Evolutionary conservation across 371 early-diverging fungal species (phyloP).

Genomic region (Mucor racemosus): DNA sequence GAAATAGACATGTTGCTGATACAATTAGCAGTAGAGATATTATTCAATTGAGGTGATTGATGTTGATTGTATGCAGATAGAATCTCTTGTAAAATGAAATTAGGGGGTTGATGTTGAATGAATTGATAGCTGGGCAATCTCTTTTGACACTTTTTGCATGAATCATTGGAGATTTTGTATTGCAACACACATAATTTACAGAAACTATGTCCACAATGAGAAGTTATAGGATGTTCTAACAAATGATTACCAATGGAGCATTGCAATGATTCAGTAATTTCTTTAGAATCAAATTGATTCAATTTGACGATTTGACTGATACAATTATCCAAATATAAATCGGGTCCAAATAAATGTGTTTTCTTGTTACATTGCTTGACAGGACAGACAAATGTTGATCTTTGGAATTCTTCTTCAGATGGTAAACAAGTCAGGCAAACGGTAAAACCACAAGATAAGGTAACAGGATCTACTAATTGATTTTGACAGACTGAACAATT

Average conservation of each 20-base stretch:
- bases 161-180: constrained; percentile 21
- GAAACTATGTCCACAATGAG: constrained; percentile 74
- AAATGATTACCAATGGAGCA: constrained; percentile 64
- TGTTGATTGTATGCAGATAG: background rate
- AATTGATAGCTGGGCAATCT: constrained; percentile 35
- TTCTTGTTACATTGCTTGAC: constrained; percentile 26
- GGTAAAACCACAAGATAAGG: constrained; percentile 55
- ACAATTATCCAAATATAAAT: constrained; percentile 5
- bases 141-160: constrained; percentile 29
- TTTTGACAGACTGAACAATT: constrained; percentile 45
- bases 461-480: constrained; percentile 38
- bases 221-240: constrained; percentile 65
- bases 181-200: constrained; percentile 63
- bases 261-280: constrained; percentile 43
- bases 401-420: constrained; percentile 15
- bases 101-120: constrained; percentile 27
- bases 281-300: background rate
- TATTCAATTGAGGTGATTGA: background rate
- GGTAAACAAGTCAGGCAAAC: constrained; percentile 48
- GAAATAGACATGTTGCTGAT: constrained; percentile 11
- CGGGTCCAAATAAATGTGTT: constrained; percentile 42
- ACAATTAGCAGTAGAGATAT: background rate
- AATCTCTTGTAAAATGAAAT: constrained; percentile 4
- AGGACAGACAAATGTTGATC: constrained; percentile 38
- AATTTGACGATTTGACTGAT: background rate